Evolutionary conservation across 2,329 filamentous ascomycete genomes (phyloP).

Genomic region (Xylaria sp.): DNA sequence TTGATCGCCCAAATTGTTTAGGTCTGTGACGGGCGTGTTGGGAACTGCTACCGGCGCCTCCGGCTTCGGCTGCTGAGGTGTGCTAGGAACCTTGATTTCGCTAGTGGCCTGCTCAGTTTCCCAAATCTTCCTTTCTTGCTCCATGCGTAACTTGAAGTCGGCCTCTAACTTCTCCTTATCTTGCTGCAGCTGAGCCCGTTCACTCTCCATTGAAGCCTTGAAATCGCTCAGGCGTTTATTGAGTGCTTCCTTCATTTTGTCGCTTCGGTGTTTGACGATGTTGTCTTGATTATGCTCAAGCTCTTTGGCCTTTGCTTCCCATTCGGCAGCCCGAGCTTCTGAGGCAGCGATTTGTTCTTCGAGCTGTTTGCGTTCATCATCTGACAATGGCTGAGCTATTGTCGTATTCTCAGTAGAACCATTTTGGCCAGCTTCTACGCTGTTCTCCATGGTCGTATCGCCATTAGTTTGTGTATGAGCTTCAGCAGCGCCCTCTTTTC

Average conservation of each 20-base stretch:
- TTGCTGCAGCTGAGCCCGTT: conserved; percentile 69
- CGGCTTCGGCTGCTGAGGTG: conserved; percentile 54
- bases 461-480: conserved; percentile 48
- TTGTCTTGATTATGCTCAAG: conserved; percentile 70
- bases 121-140: conserved; percentile 49
- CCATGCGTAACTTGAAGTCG: conserved; percentile 53
- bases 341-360: conserved; percentile 70
- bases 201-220: conserved; percentile 57
- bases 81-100: conserved; percentile 48
- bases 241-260: conserved; percentile 74
- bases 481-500: conserved; percentile 69
- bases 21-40: conserved; percentile 51
- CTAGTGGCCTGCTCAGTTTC: conserved; percentile 42
- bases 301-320: conserved; percentile 70
- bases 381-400: conserved; percentile 54
- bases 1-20: conserved; percentile 63
- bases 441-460: conserved; percentile 48
- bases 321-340: conserved; percentile 70
- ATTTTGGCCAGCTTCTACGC: conserved; percentile 37
- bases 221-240: conserved; percentile 78
- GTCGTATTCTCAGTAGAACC: conserved; percentile 26
- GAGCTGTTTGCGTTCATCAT: conserved; percentile 68
- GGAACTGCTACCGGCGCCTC: conserved; percentile 52
- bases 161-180: conserved; percentile 71
- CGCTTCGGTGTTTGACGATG: conserved; percentile 71